Percentiles rank a stretch among this genome's conserved stretches.
These are phyloP conservation scores for Vanrija sp. DNA, from an alignment of 1,284 basidiomycete species.

Conservation along the genomic window DNA sequence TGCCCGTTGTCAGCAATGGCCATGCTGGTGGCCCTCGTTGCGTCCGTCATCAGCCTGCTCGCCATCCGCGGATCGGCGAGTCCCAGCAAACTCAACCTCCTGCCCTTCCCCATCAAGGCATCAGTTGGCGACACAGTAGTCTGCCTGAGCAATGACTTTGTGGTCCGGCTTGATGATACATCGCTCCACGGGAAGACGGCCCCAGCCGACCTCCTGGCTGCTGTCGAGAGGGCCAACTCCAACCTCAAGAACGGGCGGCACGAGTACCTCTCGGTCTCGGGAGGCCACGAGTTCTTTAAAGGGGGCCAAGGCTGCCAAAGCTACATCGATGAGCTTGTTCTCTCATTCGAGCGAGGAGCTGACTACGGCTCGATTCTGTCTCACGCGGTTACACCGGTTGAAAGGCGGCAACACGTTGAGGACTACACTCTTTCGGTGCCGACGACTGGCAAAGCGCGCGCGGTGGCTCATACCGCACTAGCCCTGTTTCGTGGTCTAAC, in stretches of 20 bases:
- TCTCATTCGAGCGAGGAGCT: slow-evolving; percentile 60
- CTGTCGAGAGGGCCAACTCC: slow-evolving; percentile 50
- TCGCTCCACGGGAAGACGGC: slow-evolving; percentile 25
- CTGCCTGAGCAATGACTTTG: slow-evolving; percentile 53
- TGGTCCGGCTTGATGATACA: slow-evolving; percentile 46
- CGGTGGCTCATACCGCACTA: slow-evolving; percentile 48
- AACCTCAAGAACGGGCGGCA: neutral
- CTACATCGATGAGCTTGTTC: neutral
- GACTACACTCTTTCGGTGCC: neutral
- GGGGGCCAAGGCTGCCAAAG: neutral
- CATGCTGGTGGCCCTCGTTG: too few species aligned
- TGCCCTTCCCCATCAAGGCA: slow-evolving; percentile 52
- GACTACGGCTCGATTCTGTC: slow-evolving; percentile 20
- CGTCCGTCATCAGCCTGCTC: too few species aligned
- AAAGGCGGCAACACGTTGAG: neutral
- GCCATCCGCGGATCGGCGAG: too few species aligned
- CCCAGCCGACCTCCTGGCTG: slow-evolving; percentile 54
- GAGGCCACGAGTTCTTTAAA: slow-evolving; percentile 24
- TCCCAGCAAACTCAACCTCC: slow-evolving; percentile 1
- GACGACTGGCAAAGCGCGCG: neutral
- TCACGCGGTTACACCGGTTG: neutral
- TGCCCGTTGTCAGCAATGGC: too few species aligned
- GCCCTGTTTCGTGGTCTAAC: slow-evolving; percentile 75
- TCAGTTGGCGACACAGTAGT: slow-evolving; percentile 56
- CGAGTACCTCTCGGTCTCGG: slow-evolving; percentile 18